A percentile compares a stretch with the other conserved stretches of the same genome.
phyloP scores from a whole-genome alignment of 352 stramenopile species.

The Globisporangium megalacanthum region DNA sequence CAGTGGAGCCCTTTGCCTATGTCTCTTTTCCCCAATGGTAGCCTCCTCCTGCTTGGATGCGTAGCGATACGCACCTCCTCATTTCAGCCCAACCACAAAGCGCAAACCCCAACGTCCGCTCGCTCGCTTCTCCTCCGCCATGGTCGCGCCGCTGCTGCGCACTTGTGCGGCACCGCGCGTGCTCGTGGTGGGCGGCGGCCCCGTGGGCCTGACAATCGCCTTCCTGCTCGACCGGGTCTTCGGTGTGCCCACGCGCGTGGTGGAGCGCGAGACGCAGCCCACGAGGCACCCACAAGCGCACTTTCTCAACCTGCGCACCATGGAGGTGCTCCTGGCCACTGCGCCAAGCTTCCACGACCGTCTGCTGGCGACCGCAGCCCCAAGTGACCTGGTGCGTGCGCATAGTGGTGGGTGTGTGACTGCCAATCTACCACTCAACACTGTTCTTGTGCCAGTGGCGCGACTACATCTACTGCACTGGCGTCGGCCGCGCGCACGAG shows the following conservation, averaged over 20 bases:
- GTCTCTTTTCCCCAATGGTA: no score
- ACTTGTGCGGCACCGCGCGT: slow-evolving; percentile 26
- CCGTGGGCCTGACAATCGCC: slow-evolving; percentile 59
- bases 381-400: slow-evolving; percentile 42
- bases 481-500: slow-evolving; percentile 54
- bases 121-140: no score
- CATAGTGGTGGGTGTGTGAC: neutral
- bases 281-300: slow-evolving; percentile 92
- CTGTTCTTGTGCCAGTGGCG: slow-evolving; percentile 45
- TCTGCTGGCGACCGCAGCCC: slow-evolving; percentile 50
- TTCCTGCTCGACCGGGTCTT: slow-evolving; percentile 73
- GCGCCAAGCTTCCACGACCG: slow-evolving; percentile 73
- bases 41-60: no score
- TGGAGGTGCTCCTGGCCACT: slow-evolving; percentile 88
- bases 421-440: neutral
- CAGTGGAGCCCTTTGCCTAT: no score
- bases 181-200: slow-evolving; percentile 69
- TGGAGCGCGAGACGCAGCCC: slow-evolving; percentile 68
- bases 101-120: no score
- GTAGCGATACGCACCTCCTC: no score
- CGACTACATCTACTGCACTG: slow-evolving; percentile 82
- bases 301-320: slow-evolving; percentile 93
- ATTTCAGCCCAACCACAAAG: no score
- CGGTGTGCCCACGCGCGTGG: slow-evolving; percentile 55
- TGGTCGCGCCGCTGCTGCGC: no score